phyloP scores from a whole-genome alignment of 2,329 filamentous ascomycete species.

The Calonectria crousiana region DNA sequence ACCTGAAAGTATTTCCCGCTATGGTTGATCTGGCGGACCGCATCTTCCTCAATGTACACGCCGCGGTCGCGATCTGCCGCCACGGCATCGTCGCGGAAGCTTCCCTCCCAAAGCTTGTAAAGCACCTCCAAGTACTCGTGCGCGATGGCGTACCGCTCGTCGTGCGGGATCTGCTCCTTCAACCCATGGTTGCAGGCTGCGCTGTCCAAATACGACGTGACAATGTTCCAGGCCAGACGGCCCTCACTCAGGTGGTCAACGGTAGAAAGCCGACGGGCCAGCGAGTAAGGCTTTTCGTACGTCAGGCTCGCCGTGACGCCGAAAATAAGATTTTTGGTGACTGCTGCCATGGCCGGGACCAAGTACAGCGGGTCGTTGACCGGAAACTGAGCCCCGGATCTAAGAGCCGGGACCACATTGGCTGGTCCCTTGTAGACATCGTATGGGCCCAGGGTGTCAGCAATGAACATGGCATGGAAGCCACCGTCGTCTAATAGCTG shows the following conservation, averaged over 20 bases:
- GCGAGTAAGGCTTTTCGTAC: conserved; percentile 50
- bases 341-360: conserved; percentile 60
- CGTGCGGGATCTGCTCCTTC: conserved; percentile 53
- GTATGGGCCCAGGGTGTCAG: conserved; percentile 61
- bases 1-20: conserved; percentile 19
- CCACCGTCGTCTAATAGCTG: conserved; percentile 58
- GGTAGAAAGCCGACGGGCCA: conserved; percentile 51
- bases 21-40: conserved; percentile 51
- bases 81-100: conserved; percentile 24
- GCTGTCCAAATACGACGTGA: conserved; percentile 54
- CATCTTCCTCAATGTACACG: conserved; percentile 48
- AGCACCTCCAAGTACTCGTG: conserved; percentile 26
- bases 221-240: conserved; percentile 61
- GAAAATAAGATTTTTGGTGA: conserved; percentile 57
- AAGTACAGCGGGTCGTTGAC: conserved; percentile 53
- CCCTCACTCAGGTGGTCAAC: conserved; percentile 52
- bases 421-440: conserved; percentile 38
- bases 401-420: conserved; percentile 40
- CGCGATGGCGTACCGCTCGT: conserved; percentile 29
- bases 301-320: conserved; percentile 51
- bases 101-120: conserved; percentile 30
- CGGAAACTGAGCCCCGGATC: conserved; percentile 55
- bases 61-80: conserved; percentile 15
- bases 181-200: conserved; percentile 19
- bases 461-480: conserved; percentile 65